A percentile compares a stretch with the other conserved stretches of the same genome.
Conservation (phyloP, 345 rosid species). For the Excoecaria agallocha region DNA sequence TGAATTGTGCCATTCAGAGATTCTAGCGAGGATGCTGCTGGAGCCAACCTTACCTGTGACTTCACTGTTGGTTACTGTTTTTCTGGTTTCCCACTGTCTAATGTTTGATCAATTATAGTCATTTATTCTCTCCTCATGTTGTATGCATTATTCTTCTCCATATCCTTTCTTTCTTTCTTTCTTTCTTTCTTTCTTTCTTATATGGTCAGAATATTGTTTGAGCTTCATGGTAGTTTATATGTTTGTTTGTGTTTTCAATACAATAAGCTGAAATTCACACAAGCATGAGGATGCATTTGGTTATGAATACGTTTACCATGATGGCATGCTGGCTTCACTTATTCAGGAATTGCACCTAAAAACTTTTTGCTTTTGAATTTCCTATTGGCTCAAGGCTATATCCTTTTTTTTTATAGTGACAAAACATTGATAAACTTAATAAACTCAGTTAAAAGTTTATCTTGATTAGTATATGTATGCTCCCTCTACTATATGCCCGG, state of each 20-base stretch:
- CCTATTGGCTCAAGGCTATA: too few species aligned
- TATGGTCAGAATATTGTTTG: neutral
- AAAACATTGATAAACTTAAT: too few species aligned
- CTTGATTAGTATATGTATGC: too few species aligned
- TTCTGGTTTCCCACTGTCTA: neutral
- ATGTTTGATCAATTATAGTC: neutral
- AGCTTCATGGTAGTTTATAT: neutral
- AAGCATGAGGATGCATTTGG: neutral
- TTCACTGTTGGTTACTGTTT: conserved; percentile 45
- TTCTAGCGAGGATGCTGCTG: conserved; percentile 46
- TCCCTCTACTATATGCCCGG: too few species aligned
- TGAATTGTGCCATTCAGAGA: conserved; percentile 34
- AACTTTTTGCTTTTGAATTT: neutral
- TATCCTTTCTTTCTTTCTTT: neutral
- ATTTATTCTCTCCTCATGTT: neutral
- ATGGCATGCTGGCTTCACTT: neutral
- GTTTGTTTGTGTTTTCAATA: neutral
- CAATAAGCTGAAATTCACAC: neutral
- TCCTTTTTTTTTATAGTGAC: too few species aligned
- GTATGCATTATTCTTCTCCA: neutral
- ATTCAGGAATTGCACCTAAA: neutral
- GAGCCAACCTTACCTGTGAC: conserved; percentile 41
- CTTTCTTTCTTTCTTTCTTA: neutral
- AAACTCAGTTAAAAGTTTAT: too few species aligned
- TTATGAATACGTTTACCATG: neutral